These are phyloP conservation scores for Boeremia exigua DNA, from an alignment of 2,329 filamentous ascomycete species.

Conservation along the genomic window DNA sequence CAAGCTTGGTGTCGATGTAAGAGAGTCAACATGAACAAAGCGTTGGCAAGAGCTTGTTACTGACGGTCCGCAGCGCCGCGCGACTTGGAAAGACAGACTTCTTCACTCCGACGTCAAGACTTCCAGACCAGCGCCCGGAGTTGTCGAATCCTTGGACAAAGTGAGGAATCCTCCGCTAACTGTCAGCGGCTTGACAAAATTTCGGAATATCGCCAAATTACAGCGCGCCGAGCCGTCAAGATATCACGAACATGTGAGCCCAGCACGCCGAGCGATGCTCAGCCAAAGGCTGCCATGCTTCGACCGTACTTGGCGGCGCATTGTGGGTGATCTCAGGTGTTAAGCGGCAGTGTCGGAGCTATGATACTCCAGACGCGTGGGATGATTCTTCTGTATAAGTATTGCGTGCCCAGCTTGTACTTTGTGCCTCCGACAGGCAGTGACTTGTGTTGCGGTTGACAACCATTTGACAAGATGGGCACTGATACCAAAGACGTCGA, in stretches of 20 bases:
- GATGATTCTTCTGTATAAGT: constrained; percentile 4
- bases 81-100: neutral
- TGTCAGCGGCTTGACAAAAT: constrained; percentile 1
- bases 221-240: constrained; percentile 8
- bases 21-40: neutral
- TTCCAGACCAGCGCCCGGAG: constrained; percentile 1
- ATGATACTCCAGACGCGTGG: neutral
- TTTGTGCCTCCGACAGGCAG: neutral
- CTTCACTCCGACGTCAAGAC: constrained; percentile 1
- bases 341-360: constrained; percentile 4
- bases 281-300: constrained; percentile 22
- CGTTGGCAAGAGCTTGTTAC: constrained; percentile 19
- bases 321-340: neutral
- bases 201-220: constrained; percentile 3
- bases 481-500: constrained; percentile 15
- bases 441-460: neutral
- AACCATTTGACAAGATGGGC: neutral
- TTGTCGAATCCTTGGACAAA: constrained; percentile 20
- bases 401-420: neutral
- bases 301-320: constrained; percentile 16
- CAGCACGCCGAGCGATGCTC: constrained; percentile 18
- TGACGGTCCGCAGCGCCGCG: neutral
- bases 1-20: neutral
- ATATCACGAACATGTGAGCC: constrained; percentile 1
- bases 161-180: constrained; percentile 7